phyloP scores from a whole-genome alignment of 495 filamentous ascomycete species.

The Daldinia concentrica region DNA sequence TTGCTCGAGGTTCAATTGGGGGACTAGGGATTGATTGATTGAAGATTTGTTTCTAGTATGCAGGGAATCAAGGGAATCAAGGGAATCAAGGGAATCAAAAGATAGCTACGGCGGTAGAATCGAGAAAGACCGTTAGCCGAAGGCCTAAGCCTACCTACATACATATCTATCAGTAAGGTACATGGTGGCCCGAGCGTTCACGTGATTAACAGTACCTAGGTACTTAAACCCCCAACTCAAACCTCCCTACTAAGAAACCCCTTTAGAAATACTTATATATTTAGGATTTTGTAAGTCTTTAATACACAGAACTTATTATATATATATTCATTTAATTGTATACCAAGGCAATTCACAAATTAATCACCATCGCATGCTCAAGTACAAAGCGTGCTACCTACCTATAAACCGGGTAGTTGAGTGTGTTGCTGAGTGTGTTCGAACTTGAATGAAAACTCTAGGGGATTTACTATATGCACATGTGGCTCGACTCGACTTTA shows the following conservation, averaged over 20 bases:
- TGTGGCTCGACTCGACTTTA: slow-evolving; percentile 54
- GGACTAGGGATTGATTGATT: slow-evolving; percentile 41
- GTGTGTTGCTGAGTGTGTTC: neutral
- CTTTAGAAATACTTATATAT: neutral
- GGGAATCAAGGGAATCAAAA: slow-evolving; percentile 42
- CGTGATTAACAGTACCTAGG: slow-evolving; percentile 37
- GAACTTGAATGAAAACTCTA: slow-evolving; percentile 48
- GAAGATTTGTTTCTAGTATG: slow-evolving; percentile 36
- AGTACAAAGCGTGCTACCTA: neutral
- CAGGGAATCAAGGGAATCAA: slow-evolving; percentile 39
- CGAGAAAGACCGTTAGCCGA: slow-evolving; percentile 46
- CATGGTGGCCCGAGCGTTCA: slow-evolving; percentile 20
- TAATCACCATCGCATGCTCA: neutral
- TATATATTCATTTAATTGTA: neutral
- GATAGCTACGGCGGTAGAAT: slow-evolving; percentile 36
- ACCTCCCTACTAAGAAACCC: neutral
- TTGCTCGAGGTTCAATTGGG: slow-evolving; percentile 46
- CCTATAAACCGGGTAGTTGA: neutral
- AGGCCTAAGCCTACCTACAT: too few species aligned
- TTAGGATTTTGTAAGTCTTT: neutral
- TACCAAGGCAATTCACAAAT: neutral
- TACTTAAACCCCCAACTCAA: neutral
- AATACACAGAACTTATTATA: neutral
- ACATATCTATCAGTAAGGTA: slow-evolving; percentile 4
- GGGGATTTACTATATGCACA: slow-evolving; percentile 62